These are phyloP conservation scores for Porcisia deanei DNA, from an alignment of 208 protist genomes.

Conservation along the genomic window DNA sequence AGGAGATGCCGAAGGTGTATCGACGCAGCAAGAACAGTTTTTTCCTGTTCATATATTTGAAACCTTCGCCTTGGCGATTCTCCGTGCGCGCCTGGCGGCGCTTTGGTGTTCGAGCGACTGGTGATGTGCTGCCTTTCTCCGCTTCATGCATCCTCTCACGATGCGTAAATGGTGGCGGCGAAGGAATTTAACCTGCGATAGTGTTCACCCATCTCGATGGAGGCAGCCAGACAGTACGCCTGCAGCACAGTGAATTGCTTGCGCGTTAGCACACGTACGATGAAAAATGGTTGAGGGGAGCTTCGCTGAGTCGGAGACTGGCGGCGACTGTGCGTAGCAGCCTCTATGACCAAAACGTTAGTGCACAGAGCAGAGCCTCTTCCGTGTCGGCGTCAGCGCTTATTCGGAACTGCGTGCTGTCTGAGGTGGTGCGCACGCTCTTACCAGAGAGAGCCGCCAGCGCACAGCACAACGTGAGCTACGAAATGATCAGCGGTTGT, in stretches of 20 bases:
- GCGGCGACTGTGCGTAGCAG: not conserved
- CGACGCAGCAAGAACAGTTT: constrained; percentile 23
- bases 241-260: constrained; percentile 18
- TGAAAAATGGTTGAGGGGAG: constrained; percentile 4
- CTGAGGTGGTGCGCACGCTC: not conserved
- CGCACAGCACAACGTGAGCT: not conserved
- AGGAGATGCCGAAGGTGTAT: constrained; percentile 14
- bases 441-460: constrained; percentile 8
- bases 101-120: constrained; percentile 16
- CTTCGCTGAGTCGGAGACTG: not conserved
- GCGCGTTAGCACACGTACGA: constrained; percentile 13
- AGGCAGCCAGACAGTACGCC: constrained; percentile 1
- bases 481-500: constrained; percentile 12
- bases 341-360: not conserved
- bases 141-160: not conserved
- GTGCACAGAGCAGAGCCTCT: not conserved
- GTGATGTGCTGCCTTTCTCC: constrained; percentile 5
- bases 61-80: constrained; percentile 29
- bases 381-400: not conserved
- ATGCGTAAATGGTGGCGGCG: constrained; percentile 8
- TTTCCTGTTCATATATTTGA: constrained; percentile 30
- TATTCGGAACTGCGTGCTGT: not conserved
- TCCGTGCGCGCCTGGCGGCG: constrained; percentile 12
- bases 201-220: constrained; percentile 14
- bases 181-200: not conserved